Evolutionary conservation across 768 basidiomycete species (phyloP), one percentile per base, ranked within the genome.

Genomic region (Boletus patriciae): DNA sequence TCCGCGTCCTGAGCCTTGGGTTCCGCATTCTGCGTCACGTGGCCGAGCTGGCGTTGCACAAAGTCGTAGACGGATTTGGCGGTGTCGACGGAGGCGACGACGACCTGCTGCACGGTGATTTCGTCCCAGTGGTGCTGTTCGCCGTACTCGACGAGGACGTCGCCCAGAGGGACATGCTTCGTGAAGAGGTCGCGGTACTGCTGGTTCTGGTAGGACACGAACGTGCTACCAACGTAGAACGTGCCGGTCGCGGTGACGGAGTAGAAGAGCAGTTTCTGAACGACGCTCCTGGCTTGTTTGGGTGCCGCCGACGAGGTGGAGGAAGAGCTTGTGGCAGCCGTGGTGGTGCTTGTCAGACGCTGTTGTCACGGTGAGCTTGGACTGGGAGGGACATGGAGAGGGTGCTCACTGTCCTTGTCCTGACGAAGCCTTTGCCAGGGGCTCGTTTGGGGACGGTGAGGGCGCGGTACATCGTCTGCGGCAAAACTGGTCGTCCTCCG

Each of bases 161-260:
- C 82, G 29, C 86, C 94, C 38, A 91, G 78, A 3, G 95, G 95
- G 52, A 94, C 84, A 42, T 82, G 78, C 63, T 87, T 83, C 54
- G 85, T 80, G 78, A 97, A 97, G 69, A 96, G 80, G 62, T 95
- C 89, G 68, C 90, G 86, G 77, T 95, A 97, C 3, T 77, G 71
- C 62, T 86, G 87, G 71, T 83, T 86, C 65, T 88, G 82, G 76
- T 89, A 88, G 21, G 92, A 84, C 55, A 85, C 75, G 71, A 90
- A 88, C 10, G 87, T 83, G 72, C 92, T 92, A 49, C 87, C 84
- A 55, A 86, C 75, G 78, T 94, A 96, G 77, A 94, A 93, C 18
- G 86, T 84, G 46, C 87, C 83, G 18, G 84, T 83, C 21, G 84
- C 78, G 11, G 83, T 79, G 42, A 87, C 74, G 16, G 90, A 86